These are phyloP conservation scores for Colletotrichum horii DNA, from an alignment of 2,329 filamentous ascomycete species.

Conservation along the genomic window DNA sequence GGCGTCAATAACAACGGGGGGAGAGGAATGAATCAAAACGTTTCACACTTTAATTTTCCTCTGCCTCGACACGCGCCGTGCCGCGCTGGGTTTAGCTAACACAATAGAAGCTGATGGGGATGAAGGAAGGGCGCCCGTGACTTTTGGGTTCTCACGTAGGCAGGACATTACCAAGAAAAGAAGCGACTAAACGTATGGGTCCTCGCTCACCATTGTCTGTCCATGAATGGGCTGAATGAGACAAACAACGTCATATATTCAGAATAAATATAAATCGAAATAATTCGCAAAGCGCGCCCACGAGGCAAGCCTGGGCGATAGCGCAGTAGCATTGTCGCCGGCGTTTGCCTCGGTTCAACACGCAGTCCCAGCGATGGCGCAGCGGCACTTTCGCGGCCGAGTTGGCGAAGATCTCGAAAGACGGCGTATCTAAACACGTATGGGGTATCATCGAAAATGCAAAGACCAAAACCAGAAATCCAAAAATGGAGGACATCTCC, in stretches of 20 bases:
- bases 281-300: constrained; percentile 43
- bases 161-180: neutral
- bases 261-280: constrained; percentile 18
- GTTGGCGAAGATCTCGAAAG: constrained; percentile 41
- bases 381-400: constrained; percentile 61
- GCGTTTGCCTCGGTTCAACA: constrained; percentile 50
- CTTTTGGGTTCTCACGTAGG: neutral
- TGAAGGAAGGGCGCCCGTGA: neutral
- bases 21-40: neutral
- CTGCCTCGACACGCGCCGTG: neutral
- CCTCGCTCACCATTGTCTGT: neutral
- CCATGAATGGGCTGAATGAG: neutral
- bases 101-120: neutral
- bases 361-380: constrained; percentile 62
- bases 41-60: neutral
- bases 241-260: neutral
- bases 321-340: constrained; percentile 60
- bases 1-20: neutral
- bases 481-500: constrained; percentile 22
- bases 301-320: constrained; percentile 54
- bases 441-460: constrained; percentile 46
- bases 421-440: constrained; percentile 50
- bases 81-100: neutral
- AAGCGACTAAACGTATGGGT: neutral
- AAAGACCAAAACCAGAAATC: constrained; percentile 26